Evolutionary conservation across 2,329 filamentous ascomycete genomes (phyloP).

Genomic region (Aspergillus ochraceoroseus): DNA sequence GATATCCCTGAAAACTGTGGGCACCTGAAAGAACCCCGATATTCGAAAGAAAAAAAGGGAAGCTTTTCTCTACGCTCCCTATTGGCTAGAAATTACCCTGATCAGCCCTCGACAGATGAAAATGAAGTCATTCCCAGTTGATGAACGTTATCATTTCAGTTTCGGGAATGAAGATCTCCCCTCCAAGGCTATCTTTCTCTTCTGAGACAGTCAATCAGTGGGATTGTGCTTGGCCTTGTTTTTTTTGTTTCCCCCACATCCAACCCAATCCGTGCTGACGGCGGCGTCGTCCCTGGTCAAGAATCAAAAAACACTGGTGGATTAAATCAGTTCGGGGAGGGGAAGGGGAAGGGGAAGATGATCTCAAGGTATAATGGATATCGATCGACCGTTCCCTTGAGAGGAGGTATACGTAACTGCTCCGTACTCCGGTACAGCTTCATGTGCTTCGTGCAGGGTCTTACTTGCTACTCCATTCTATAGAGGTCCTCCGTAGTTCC

Average conservation of each 20-base stretch:
- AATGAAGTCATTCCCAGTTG: not conserved
- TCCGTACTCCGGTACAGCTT: too few species aligned
- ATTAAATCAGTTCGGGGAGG: not conserved
- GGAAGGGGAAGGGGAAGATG: not conserved
- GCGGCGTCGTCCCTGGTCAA: too few species aligned
- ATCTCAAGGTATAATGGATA: not conserved
- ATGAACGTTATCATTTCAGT: slow-evolving; percentile 13
- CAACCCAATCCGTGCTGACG: too few species aligned
- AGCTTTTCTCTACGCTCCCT: too few species aligned
- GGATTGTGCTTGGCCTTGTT: too few species aligned
- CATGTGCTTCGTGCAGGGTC: not conserved
- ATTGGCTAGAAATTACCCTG: slow-evolving; percentile 8
- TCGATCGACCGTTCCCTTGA: slow-evolving; percentile 4
- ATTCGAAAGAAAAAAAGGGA: too few species aligned
- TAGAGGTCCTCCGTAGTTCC: slow-evolving; percentile 2
- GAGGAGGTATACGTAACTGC: slow-evolving; percentile 8
- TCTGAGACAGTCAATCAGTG: slow-evolving; percentile 29
- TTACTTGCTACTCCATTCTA: slow-evolving; percentile 5
- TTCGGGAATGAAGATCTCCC: slow-evolving; percentile 22
- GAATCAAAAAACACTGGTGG: slow-evolving; percentile 1
- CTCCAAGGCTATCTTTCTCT: slow-evolving; percentile 20
- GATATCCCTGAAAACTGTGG: too few species aligned
- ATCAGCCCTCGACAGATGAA: slow-evolving; percentile 6
- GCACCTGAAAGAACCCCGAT: too few species aligned
- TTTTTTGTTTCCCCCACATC: too few species aligned